phyloP scores from a whole-genome alignment of 2,329 filamentous ascomycete species.

The Anisogramma anomala region DNA sequence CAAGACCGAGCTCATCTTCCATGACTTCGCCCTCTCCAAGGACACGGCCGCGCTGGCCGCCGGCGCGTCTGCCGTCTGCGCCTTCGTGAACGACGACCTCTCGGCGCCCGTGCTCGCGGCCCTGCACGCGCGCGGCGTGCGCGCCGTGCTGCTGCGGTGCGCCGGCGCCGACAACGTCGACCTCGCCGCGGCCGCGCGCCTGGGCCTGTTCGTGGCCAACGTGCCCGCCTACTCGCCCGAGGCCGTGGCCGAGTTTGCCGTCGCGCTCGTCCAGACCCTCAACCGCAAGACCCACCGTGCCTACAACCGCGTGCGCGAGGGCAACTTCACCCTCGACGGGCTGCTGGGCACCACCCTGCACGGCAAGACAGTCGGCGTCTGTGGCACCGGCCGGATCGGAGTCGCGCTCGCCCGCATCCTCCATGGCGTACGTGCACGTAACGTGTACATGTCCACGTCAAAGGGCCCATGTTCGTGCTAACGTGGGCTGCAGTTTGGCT shows the following conservation, averaged over 20 bases:
- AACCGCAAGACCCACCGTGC: slow-evolving; percentile 58
- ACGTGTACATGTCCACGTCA: no score
- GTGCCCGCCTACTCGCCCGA: slow-evolving; percentile 59
- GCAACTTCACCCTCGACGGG: slow-evolving; percentile 56
- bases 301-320: slow-evolving; percentile 56
- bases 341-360: slow-evolving; percentile 49
- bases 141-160: slow-evolving; percentile 52
- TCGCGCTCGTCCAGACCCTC: slow-evolving; percentile 55
- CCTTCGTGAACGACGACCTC: slow-evolving; percentile 56
- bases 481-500: slow-evolving; percentile 38
- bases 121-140: slow-evolving; percentile 39
- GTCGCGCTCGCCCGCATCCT: slow-evolving; percentile 50
- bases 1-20: slow-evolving; percentile 39
- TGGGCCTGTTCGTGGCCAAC: slow-evolving; percentile 51
- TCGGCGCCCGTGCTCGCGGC: slow-evolving; percentile 37
- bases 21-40: slow-evolving; percentile 43
- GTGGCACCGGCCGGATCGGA: slow-evolving; percentile 56
- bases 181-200: slow-evolving; percentile 39
- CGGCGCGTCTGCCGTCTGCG: slow-evolving; percentile 47
- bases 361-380: slow-evolving; percentile 54
- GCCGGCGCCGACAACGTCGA: slow-evolving; percentile 60
- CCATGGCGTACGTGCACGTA: slow-evolving; percentile 27
- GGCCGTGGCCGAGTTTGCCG: slow-evolving; percentile 57
- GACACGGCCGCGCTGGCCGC: slow-evolving; percentile 45
- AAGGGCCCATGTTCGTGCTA: no score